These are phyloP conservation scores for Chloranthus sessilifolius DNA, from an alignment of 164 flowering plant species.

Conservation along the genomic window DNA sequence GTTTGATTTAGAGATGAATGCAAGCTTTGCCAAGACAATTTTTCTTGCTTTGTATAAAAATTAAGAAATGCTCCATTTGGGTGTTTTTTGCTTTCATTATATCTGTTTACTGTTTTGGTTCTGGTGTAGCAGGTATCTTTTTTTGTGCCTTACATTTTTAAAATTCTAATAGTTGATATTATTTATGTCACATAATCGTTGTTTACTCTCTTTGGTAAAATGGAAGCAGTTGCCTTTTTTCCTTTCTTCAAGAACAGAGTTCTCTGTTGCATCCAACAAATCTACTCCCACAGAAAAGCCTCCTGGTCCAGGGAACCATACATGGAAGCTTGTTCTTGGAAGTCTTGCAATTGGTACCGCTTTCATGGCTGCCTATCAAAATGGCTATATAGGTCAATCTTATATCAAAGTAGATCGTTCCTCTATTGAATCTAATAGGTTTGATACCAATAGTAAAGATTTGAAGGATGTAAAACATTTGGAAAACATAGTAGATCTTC, in stretches of 20 bases:
- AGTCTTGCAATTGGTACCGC: conserved; percentile 47
- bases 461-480: conserved; percentile 12
- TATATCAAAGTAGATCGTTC: conserved; percentile 21
- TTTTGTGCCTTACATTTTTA: not conserved
- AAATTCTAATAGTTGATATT: no score
- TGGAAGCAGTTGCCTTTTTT: conserved; percentile 30
- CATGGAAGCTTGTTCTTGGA: conserved; percentile 38
- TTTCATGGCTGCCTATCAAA: conserved; percentile 42
- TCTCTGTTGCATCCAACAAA: conserved; percentile 32
- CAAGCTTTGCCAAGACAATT: no score
- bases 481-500: conserved; percentile 9
- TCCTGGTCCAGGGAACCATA: conserved; percentile 24
- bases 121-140: no score
- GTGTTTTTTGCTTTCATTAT: no score
- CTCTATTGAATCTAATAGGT: conserved; percentile 2
- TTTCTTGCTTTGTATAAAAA: no score
- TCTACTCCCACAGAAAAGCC: conserved; percentile 30
- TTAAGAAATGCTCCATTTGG: no score
- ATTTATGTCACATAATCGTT: no score
- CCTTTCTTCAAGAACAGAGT: conserved; percentile 39
- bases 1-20: no score
- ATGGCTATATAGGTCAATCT: conserved; percentile 41
- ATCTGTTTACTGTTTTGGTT: no score
- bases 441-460: conserved; percentile 7
- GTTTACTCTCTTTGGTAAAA: not conserved